phyloP scores from a whole-genome alignment of 2,329 filamentous ascomycete species.

The Colletotrichum nymphaeae region DNA sequence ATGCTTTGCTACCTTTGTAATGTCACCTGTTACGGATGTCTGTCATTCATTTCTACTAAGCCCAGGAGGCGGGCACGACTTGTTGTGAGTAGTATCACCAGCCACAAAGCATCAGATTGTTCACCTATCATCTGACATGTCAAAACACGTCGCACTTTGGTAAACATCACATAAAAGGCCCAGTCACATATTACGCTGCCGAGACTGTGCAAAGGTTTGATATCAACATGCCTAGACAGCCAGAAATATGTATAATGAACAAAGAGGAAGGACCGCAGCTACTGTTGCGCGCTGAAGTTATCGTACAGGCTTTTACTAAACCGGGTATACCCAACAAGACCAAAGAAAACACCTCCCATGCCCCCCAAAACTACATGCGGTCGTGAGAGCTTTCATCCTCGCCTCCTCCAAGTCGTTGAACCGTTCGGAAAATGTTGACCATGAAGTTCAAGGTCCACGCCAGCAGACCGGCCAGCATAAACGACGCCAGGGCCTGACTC shows the following conservation, averaged over 20 bases:
- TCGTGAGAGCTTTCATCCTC: conserved; percentile 51
- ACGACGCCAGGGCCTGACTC: conserved; percentile 77
- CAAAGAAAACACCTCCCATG: neutral
- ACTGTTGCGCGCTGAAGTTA: conserved; percentile 11
- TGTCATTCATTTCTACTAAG: neutral
- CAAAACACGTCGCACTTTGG: neutral
- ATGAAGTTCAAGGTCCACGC: conserved; percentile 94
- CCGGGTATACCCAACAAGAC: conserved; percentile 31
- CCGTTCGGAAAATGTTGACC: conserved; percentile 81
- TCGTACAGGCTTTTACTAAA: conserved; percentile 34
- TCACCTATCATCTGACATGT: neutral
- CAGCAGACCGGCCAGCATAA: conserved; percentile 83
- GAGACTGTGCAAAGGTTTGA: neutral
- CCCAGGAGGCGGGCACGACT: neutral
- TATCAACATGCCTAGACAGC: neutral
- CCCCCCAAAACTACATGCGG: conserved; percentile 15
- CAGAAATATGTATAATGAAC: conserved; percentile 6
- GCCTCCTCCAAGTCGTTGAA: conserved; percentile 69
- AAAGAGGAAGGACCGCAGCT: conserved; percentile 17
- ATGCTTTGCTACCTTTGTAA: neutral
- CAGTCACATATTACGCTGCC: neutral
- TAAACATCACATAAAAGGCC: neutral
- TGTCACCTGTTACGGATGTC: neutral
- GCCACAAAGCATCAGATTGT: neutral
- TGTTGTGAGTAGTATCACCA: neutral